A percentile compares a stretch with the other conserved stretches of the same genome.
phyloP scores from a whole-genome alignment of 2,329 filamentous ascomycete species.

The Bretziella fagacearum region DNA sequence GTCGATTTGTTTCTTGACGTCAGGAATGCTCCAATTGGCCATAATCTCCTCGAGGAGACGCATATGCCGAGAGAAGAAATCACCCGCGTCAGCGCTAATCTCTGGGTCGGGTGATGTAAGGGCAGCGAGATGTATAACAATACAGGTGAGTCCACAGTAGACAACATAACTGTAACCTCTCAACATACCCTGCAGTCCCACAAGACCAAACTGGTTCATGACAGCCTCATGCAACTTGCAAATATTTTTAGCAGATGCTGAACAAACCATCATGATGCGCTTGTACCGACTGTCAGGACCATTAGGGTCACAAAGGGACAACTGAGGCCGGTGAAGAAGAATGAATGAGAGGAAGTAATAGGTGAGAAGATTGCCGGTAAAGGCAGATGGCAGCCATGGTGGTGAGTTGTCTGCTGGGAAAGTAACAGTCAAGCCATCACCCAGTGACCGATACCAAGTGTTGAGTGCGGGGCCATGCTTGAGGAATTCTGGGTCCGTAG shows the following conservation, averaged over 20 bases:
- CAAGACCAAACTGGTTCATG: constrained; percentile 56
- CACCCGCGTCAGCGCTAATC: constrained; percentile 65
- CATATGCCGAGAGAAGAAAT: constrained; percentile 90
- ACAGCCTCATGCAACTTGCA: constrained; percentile 79
- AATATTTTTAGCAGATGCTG: constrained; percentile 66
- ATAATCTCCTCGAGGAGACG: constrained; percentile 76
- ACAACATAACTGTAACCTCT: constrained; percentile 89
- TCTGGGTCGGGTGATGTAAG: constrained; percentile 86
- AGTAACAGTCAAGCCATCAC: constrained; percentile 57
- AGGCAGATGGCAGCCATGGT: constrained; percentile 74
- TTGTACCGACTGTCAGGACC: constrained; percentile 62
- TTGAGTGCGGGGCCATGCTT: constrained; percentile 62
- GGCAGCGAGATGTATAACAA: constrained; percentile 82
- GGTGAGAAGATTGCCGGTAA: constrained; percentile 73
- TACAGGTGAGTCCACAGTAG: constrained; percentile 81
- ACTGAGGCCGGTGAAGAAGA: constrained; percentile 71
- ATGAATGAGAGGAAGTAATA: constrained; percentile 79
- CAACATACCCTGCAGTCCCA: constrained; percentile 78
- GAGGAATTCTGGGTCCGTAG: constrained; percentile 65
- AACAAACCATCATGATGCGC: constrained; percentile 71
- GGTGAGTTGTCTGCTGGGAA: constrained; percentile 64
- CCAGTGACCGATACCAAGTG: constrained; percentile 60
- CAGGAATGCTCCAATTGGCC: constrained; percentile 68
- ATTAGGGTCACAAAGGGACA: constrained; percentile 61
- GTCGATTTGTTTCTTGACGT: constrained; percentile 80